Conservation (phyloP, 2,329 filamentous ascomycete genomes). For the Sphaerulina musiva region DNA sequence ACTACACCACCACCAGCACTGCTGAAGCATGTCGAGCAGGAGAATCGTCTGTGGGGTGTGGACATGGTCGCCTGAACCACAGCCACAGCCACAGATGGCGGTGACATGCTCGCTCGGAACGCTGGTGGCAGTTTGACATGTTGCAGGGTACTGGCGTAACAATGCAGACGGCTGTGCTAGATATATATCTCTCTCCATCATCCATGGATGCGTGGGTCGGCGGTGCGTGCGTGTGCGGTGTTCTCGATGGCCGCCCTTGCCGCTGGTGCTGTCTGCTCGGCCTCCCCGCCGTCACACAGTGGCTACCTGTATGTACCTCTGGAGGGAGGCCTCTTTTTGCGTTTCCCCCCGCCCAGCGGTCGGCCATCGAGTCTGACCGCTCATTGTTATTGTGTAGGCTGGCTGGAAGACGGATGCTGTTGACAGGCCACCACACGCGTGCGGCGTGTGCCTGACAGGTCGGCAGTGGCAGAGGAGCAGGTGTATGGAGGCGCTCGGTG, state of each 20-base stretch:
- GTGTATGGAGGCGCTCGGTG: slow-evolving; percentile 6
- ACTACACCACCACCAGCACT: neutral
- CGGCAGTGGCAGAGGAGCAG: slow-evolving; percentile 15
- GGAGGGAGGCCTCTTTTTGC: neutral
- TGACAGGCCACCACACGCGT: slow-evolving; percentile 19
- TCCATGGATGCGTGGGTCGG: neutral
- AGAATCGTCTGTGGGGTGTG: no score
- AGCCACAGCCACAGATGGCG: neutral
- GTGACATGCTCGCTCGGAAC: slow-evolving; percentile 7
- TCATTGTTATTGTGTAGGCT: neutral
- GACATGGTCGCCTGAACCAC: neutral
- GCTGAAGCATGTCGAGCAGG: no score
- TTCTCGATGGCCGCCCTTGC: neutral
- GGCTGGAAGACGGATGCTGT: slow-evolving; percentile 19
- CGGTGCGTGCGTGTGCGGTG: neutral
- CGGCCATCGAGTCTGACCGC: neutral
- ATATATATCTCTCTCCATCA: neutral
- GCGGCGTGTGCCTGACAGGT: slow-evolving; percentile 19
- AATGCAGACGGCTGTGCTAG: slow-evolving; percentile 1
- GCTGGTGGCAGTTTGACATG: slow-evolving; percentile 15
- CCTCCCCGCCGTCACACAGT: neutral
- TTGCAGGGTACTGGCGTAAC: slow-evolving; percentile 10
- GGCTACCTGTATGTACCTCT: neutral
- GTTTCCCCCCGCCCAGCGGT: neutral
- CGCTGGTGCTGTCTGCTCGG: neutral